phyloP scores from a whole-genome alignment of 441 rosid genomes.

The Pelargonium myrrhifolium region DNA sequence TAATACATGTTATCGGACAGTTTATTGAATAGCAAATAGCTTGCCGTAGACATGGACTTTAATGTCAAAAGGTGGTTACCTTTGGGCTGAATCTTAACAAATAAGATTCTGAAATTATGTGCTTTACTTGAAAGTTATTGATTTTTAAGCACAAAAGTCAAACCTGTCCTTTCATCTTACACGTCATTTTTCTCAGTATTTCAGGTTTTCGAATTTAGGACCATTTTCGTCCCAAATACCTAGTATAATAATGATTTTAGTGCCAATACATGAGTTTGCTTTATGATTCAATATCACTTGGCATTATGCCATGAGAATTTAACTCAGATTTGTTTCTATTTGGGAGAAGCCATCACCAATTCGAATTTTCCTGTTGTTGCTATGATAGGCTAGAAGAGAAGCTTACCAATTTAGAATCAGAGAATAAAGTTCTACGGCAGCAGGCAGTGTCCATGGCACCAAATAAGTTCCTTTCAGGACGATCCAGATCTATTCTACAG shows the following conservation, averaged over 20 bases:
- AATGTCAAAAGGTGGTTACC: no score
- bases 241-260: neutral
- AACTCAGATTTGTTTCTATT: neutral
- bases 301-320: neutral
- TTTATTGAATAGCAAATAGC: no score
- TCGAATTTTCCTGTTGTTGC: slow-evolving; percentile 12
- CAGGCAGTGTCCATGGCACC: slow-evolving; percentile 98
- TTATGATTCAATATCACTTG: neutral
- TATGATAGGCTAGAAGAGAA: slow-evolving; percentile 80
- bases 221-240: neutral
- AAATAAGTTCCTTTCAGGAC: slow-evolving; percentile 91
- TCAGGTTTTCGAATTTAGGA: neutral
- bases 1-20: no score
- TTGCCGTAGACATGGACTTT: no score
- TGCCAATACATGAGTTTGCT: neutral
- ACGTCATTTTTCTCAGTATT: neutral
- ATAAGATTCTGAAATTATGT: neutral
- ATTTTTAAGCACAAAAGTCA: no score
- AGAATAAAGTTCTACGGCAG: slow-evolving; percentile 87
- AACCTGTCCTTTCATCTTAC: no score
- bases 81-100: no score
- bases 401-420: slow-evolving; percentile 77
- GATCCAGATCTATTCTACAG: slow-evolving; percentile 92
- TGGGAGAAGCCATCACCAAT: slow-evolving; percentile 12
- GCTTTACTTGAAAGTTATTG: no score